phyloP scores from a whole-genome alignment of 441 rosid genomes.

The Jatropha podagrica region DNA sequence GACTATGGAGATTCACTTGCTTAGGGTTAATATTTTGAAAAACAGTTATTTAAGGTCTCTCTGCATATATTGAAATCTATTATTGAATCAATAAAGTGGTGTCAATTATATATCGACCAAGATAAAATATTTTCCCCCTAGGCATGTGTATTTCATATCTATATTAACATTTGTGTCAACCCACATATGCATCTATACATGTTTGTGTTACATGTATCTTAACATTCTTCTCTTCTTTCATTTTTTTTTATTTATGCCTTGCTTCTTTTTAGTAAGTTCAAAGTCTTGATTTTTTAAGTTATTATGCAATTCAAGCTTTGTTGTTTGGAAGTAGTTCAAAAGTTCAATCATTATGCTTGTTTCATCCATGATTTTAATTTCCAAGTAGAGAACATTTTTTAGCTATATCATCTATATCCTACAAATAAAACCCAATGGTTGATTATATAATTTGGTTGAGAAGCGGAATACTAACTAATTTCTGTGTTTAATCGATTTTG shows the following conservation, averaged over 20 bases:
- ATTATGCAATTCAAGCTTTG: not conserved
- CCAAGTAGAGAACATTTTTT: no score
- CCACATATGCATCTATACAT: not conserved
- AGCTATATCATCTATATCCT: no score
- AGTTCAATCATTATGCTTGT: not conserved
- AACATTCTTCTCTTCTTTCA: not conserved
- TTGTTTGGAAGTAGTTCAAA: not conserved
- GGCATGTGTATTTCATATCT: constrained; percentile 1
- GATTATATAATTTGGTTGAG: no score
- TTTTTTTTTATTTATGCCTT: not conserved
- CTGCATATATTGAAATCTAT: constrained; percentile 69
- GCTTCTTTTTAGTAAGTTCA: not conserved
- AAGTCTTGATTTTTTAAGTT: not conserved
- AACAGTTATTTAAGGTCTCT: constrained; percentile 78
- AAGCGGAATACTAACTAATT: no score
- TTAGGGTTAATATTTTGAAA: constrained; percentile 79
- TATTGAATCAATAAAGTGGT: constrained; percentile 87
- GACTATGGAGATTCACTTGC: constrained; percentile 82
- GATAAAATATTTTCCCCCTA: constrained; percentile 38
- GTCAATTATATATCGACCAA: constrained; percentile 95
- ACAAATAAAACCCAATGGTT: not conserved
- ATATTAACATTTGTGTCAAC: not conserved
- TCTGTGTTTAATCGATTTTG: no score
- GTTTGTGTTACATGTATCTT: not conserved
- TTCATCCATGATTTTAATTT: not conserved